A percentile compares a stretch with the other conserved stretches of the same genome.
Conservation (phyloP, 116 monocot species). For the Zostera marina region DNA sequence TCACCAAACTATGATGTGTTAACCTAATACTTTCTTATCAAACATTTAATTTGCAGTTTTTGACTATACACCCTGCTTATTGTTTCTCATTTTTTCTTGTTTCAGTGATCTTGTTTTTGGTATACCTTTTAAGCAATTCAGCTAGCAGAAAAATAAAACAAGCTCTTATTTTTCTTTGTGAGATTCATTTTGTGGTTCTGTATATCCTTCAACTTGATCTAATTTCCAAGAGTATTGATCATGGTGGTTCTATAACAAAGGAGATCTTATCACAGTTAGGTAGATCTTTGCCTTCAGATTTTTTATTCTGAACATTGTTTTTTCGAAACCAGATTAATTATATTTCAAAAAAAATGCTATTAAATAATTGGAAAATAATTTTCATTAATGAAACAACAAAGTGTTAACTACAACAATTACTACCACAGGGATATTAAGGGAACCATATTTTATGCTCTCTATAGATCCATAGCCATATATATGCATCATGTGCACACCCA, state of each 20-base stretch:
- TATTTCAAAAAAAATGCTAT: no score
- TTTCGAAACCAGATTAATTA: background rate
- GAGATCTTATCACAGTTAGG: slow-evolving; percentile 68
- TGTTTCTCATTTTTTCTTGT: background rate
- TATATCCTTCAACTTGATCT: slow-evolving; percentile 82
- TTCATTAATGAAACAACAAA: no score
- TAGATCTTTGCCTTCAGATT: slow-evolving; percentile 4
- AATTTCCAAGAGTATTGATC: slow-evolving; percentile 47
- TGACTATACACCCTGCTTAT: no score
- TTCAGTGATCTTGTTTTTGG: slow-evolving; percentile 75
- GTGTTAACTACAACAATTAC: no score
- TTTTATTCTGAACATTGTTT: background rate
- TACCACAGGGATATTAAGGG: no score
- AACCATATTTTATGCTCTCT: no score
- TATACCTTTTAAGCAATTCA: slow-evolving; percentile 71
- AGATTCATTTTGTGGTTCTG: slow-evolving; percentile 63
- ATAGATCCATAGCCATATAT: no score
- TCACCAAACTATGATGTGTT: no score
- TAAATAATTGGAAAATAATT: no score
- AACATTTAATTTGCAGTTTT: no score
- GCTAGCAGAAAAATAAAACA: slow-evolving; percentile 54
- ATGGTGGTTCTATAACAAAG: slow-evolving; percentile 35
- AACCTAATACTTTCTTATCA: no score
- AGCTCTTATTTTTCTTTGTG: slow-evolving; percentile 71
- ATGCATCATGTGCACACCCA: no score